These are phyloP conservation scores for Talinum fruticosum DNA, from an alignment of 148 eudicot species.

Conservation along the genomic window DNA sequence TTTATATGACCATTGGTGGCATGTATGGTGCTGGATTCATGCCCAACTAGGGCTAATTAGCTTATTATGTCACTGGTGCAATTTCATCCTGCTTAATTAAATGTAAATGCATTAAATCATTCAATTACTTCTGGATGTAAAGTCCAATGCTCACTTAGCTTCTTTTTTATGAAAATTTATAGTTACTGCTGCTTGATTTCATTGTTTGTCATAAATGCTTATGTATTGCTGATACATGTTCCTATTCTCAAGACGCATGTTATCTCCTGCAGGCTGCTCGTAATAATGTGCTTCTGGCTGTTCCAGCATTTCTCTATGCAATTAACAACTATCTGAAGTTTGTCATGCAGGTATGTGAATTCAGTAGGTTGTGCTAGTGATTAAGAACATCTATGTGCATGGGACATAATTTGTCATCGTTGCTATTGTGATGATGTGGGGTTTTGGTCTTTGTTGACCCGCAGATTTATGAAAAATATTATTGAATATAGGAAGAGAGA, in stretches of 20 bases:
- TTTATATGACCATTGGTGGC: neutral
- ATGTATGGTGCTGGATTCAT: neutral
- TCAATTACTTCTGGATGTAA: neutral
- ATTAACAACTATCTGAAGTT: constrained; percentile 91
- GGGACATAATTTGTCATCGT: neutral
- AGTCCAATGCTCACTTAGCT: neutral
- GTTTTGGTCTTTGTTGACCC: constrained; percentile 1
- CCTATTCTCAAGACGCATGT: constrained; percentile 5
- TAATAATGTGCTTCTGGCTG: constrained; percentile 77
- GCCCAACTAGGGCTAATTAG: neutral
- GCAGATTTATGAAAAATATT: neutral
- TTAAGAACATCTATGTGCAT: neutral
- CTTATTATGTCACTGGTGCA: no score
- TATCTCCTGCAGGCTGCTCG: constrained; percentile 86
- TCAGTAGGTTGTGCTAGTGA: neutral
- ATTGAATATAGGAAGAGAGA: neutral
- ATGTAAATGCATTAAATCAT: neutral
- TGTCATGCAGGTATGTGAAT: constrained; percentile 62
- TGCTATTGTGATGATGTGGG: neutral
- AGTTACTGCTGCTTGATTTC: constrained; percentile 9
- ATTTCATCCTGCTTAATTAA: neutral
- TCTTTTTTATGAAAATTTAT: neutral
- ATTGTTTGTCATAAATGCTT: neutral
- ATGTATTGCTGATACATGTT: neutral
- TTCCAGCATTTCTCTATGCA: constrained; percentile 72